phyloP scores from a whole-genome alignment of 306 rosid species.

The Prunus campanulata region DNA sequence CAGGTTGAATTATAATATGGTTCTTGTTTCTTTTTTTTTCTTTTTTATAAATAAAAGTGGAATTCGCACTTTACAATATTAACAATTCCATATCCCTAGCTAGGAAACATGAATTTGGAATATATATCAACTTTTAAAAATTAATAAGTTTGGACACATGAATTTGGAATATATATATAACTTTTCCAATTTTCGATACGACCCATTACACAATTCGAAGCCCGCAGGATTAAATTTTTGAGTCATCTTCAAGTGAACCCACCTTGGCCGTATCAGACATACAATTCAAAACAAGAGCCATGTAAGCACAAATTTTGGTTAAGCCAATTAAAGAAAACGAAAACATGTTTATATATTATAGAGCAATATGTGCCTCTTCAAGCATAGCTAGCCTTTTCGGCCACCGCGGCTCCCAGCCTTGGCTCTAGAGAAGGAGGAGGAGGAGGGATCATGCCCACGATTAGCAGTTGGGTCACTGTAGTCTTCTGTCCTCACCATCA shows the following conservation, averaged over 20 bases:
- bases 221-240: fast-evolving
- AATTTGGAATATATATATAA: no score
- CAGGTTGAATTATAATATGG: no score
- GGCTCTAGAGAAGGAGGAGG: not conserved
- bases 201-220: fast-evolving
- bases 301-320: not conserved
- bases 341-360: not conserved
- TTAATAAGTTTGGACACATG: no score
- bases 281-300: no score
- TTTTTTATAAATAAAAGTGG: no score
- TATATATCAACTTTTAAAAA: no score
- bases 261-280: not conserved
- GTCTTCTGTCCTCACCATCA: slow-evolving; percentile 34
- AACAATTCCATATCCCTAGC: no score
- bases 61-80: no score
- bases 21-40: no score
- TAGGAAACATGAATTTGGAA: no score
- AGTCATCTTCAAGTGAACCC: fast-evolving
- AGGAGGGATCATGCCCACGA: slow-evolving; percentile 47
- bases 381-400: slow-evolving; percentile 1
- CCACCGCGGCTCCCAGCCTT: not conserved
- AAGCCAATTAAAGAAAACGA: not conserved
- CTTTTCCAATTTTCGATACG: fast-evolving
- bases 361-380: not conserved
- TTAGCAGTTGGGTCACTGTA: slow-evolving; percentile 49